Evolutionary conservation across 306 rosid species (phyloP), one percentile per base, ranked within the genome.

Genomic region (Cucumis melo): DNA sequence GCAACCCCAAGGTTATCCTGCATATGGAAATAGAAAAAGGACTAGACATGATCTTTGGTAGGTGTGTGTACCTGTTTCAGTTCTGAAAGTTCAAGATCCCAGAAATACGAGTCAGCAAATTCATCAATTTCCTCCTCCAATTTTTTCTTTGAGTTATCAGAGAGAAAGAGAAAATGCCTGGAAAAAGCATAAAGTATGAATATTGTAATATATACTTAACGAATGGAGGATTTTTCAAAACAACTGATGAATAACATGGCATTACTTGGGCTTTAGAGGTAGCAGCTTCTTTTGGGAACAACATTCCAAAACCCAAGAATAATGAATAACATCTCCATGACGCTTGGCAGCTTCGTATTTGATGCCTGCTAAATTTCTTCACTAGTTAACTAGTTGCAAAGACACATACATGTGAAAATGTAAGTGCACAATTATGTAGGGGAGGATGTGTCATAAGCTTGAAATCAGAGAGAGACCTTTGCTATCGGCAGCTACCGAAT

Each of bases 401-500:
- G 63, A 36, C 42, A 38, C 71, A 68, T 72, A 19, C 55, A 16
- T 64, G 7, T 6, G 50, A 48, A 16, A 27, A 56, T 21, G 55
- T 8, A 4, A 46, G 50, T 75, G 20, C 6, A 23, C 23, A 60
- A 21, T 62, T 10, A 75, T 17, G 71, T 14, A 29, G 17, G 65
- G 8, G 34, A 44, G 66, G 24, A 10, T 17, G 29, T 53, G 76
- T 7, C 38, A 46, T 16, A 58, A 13, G 86, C 27, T 70, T 41
- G 16, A 55, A n/a, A 34, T 74, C 77, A 57, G 76, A 34, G 78
- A 67, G 78, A 77, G 84, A 93, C 98, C 98, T 51, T 87, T 93
- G 96, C 85, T 87, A 81, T 90, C 92, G 72, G 95, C 94, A 57
- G 97, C 96, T 85, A 91, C 81, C 81, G 92, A 83, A 83, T 93